Conservation (phyloP, 2,329 filamentous ascomycete species). For the Alternaria angustiovoidea region DNA sequence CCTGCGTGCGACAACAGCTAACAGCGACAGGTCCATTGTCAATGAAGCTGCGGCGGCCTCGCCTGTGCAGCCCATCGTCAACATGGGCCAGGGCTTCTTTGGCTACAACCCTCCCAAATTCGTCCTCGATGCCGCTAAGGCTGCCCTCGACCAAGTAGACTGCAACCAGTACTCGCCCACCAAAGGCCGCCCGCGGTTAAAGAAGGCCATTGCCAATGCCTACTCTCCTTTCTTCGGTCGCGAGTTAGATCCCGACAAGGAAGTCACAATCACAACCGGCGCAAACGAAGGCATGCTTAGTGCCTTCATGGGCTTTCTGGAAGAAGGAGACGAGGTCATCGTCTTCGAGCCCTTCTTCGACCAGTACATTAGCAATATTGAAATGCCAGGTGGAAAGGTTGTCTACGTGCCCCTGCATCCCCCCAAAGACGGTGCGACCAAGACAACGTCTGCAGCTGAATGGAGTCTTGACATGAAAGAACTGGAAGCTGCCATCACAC, state of each 20-base stretch:
- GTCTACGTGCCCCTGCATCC: conserved; percentile 96
- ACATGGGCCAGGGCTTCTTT: conserved; percentile 79
- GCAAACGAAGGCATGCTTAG: conserved; percentile 93
- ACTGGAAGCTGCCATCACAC: conserved; percentile 81
- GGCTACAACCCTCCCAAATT: conserved; percentile 95
- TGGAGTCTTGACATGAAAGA: conserved; percentile 88
- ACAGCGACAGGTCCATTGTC: conserved; percentile 65
- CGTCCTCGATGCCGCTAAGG: conserved; percentile 89
- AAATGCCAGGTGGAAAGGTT: conserved; percentile 95
- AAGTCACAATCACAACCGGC: conserved; percentile 93
- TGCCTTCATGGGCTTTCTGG: conserved; percentile 97
- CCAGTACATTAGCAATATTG: conserved; percentile 98
- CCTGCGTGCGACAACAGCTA: not conserved
- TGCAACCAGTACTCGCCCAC: conserved; percentile 99
- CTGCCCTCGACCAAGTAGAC: conserved; percentile 87
- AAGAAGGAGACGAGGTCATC: conserved; percentile 94
- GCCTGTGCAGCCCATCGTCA: conserved; percentile 70
- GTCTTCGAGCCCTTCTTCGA: conserved; percentile 99
- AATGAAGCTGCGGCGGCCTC: conserved; percentile 72
- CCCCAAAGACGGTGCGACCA: conserved; percentile 77
- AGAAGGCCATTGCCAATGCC: conserved; percentile 90
- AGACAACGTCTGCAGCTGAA: conserved; percentile 84
- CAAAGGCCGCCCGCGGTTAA: conserved; percentile 87
- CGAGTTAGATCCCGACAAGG: conserved; percentile 83
- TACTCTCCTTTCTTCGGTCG: conserved; percentile 91